Conservation (phyloP, 2,329 filamentous ascomycete species). For the Penicillium frequentans region DNA sequence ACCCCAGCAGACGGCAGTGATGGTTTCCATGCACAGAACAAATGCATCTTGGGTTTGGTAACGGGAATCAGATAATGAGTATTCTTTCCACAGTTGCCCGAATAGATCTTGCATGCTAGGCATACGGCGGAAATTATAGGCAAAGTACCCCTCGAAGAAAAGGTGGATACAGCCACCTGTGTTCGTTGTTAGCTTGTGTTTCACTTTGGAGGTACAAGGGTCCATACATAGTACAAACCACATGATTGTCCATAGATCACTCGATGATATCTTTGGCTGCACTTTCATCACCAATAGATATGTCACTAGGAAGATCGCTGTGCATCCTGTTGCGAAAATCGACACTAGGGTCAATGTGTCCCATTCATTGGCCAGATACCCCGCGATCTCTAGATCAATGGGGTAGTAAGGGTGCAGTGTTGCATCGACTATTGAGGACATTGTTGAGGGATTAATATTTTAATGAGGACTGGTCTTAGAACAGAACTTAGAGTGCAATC, state of each 20-base stretch:
- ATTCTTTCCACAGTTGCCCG: constrained; percentile 88
- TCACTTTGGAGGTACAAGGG: too few species aligned
- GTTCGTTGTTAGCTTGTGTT: not conserved
- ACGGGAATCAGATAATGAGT: constrained; percentile 77
- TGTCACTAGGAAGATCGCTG: constrained; percentile 1
- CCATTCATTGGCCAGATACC: constrained; percentile 6
- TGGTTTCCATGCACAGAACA: constrained; percentile 77
- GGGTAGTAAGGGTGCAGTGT: constrained; percentile 15
- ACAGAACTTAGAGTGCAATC: too few species aligned
- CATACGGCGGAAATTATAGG: constrained; percentile 61
- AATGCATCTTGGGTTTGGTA: constrained; percentile 78
- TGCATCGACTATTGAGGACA: not conserved
- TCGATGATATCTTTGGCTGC: constrained; percentile 1
- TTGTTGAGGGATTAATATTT: too few species aligned
- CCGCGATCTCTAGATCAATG: not conserved
- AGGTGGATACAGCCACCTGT: constrained; percentile 55
- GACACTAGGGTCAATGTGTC: constrained; percentile 4
- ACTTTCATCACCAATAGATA: constrained; percentile 4
- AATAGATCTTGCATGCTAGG: constrained; percentile 66
- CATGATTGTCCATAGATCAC: constrained; percentile 4
- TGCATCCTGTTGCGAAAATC: constrained; percentile 5
- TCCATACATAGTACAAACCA: constrained; percentile 9
- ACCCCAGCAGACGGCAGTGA: constrained; percentile 65
- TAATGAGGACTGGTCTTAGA: not conserved
- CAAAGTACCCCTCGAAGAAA: constrained; percentile 75